Evolutionary conservation across 1,139 yeast genomes (phyloP).

Genomic region (Candida buenavistaensis): DNA sequence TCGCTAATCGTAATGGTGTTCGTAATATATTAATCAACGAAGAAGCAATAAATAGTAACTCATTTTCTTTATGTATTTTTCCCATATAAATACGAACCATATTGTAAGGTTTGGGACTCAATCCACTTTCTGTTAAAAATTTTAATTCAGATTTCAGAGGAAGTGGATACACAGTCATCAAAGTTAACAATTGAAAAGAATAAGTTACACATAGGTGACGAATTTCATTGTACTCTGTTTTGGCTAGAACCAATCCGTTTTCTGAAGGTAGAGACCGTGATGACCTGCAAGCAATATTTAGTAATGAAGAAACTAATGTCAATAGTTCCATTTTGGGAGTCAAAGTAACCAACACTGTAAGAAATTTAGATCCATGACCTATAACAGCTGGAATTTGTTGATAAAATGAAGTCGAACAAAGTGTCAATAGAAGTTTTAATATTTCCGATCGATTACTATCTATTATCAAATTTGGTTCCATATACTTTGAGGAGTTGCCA

Average conservation of each 20-base stretch:
- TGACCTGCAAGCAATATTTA: slow-evolving; percentile 57
- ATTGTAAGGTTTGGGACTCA: slow-evolving; percentile 40
- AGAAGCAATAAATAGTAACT: slow-evolving; percentile 46
- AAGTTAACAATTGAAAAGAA: slow-evolving; percentile 60
- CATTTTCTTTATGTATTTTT: slow-evolving; percentile 53
- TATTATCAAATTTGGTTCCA: slow-evolving; percentile 47
- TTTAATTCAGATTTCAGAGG: slow-evolving; percentile 42
- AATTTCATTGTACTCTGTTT: slow-evolving; percentile 39
- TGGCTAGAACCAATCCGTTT: slow-evolving; percentile 29
- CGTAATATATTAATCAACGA: slow-evolving; percentile 49
- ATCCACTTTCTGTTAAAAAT: slow-evolving; percentile 31
- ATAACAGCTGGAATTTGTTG: slow-evolving; percentile 44
- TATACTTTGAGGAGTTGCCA: slow-evolving; percentile 46
- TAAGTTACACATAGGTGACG: slow-evolving; percentile 56
- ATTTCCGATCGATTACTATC: slow-evolving; percentile 72
- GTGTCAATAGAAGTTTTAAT: slow-evolving; percentile 57
- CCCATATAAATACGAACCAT: slow-evolving; percentile 53
- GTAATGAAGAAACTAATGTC: slow-evolving; percentile 65
- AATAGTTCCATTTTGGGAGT: slow-evolving; percentile 49
- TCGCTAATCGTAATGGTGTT: slow-evolving; percentile 32
- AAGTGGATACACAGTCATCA: slow-evolving; percentile 65
- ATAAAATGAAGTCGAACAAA: slow-evolving; percentile 69
- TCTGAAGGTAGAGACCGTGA: slow-evolving; percentile 32
- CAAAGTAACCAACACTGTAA: slow-evolving; percentile 56
- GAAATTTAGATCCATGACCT: slow-evolving; percentile 54